Base-by-base conservation (phyloP, 2,329 filamentous ascomycete genomes). In the Dothiorella sarmentorum region DNA sequence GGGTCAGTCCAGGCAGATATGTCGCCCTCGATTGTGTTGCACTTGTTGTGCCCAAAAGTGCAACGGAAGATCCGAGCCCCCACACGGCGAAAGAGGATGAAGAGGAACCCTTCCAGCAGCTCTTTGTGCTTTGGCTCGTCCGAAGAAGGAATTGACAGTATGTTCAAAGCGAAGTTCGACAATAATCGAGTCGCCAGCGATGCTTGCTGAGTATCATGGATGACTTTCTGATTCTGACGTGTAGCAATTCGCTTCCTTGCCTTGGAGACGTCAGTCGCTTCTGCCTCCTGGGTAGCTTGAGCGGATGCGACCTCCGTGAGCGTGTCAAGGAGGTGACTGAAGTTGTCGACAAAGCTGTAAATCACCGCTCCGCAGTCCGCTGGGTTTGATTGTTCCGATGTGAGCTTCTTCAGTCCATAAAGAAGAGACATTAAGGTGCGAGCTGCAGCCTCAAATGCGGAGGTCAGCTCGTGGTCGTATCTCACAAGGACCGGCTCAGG, bases 21-120 rank as follows among this genome's bases (percentile, higher is more conserved):
- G 22, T 73, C 68, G 2, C 56, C 64, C 42, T 70, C 68, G 11
- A 71, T 45, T 4, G 61, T 67, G 2, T 61, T 59, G 37, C 62
- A 62, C 3, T 68, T 68, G 45, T 69, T 59, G 31, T 64, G 66
- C 4, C 71, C 72, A 56, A 79, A 78, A 0, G 71, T 71, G 38
- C 67, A 69, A 42, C 71, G 67, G 58, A 72, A 77, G 2, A 78
- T 64, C 0, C 67, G 66, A 18, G 68, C 66, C 4, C 76, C 75
- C 1, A 76, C 64, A 18, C 69, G 70, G 22, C 76, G 69, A 2
- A 79, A 64, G 1, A 78, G 60, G 13, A 73, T 63, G 56, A 72
- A 79, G 1, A 73, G 65, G 31, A 77, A 73, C 2, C 75, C 76
- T 65, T 79, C 76, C 55, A 78, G 78, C 1, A 80, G 61, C 18